phyloP scores from a whole-genome alignment of 139 green algal species.

The Chlamydomonas sp. region DNA sequence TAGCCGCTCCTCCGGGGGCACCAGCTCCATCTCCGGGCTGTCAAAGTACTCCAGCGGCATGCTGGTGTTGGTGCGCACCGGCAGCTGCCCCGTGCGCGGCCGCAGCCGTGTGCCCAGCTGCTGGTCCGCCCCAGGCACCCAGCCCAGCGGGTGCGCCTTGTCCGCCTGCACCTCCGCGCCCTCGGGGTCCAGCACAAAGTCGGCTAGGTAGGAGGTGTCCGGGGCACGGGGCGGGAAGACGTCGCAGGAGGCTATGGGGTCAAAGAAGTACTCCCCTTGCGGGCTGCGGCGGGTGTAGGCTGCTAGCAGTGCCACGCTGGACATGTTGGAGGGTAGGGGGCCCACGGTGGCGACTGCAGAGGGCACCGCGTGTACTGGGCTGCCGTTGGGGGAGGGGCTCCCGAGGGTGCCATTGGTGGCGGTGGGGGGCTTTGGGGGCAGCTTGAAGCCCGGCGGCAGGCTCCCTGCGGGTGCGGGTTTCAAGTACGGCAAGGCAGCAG shows the following conservation, averaged over 20 bases:
- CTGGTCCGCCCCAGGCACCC: constrained; percentile 57
- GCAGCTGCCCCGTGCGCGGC: constrained; percentile 56
- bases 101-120: constrained; percentile 38
- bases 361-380: background rate
- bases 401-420: background rate
- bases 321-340: background rate
- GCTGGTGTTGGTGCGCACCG: constrained; percentile 41
- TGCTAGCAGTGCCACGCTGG: background rate
- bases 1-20: constrained; percentile 50
- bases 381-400: background rate
- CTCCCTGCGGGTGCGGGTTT: background rate
- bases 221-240: constrained; percentile 18
- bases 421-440: background rate
- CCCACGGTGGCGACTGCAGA: too few relatives aligned
- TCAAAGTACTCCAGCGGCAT: constrained; percentile 75
- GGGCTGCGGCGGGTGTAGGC: background rate
- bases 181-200: constrained; percentile 15
- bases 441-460: background rate
- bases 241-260: background rate
- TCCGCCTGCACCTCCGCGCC: constrained; percentile 8
- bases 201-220: constrained; percentile 12
- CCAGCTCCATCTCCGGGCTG: constrained; percentile 68
- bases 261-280: constrained; percentile 17
- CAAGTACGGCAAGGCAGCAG: background rate
- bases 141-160: constrained; percentile 50